phyloP scores from a whole-genome alignment of 768 basidiomycete species.

The Cyclocybe aegerita region DNA sequence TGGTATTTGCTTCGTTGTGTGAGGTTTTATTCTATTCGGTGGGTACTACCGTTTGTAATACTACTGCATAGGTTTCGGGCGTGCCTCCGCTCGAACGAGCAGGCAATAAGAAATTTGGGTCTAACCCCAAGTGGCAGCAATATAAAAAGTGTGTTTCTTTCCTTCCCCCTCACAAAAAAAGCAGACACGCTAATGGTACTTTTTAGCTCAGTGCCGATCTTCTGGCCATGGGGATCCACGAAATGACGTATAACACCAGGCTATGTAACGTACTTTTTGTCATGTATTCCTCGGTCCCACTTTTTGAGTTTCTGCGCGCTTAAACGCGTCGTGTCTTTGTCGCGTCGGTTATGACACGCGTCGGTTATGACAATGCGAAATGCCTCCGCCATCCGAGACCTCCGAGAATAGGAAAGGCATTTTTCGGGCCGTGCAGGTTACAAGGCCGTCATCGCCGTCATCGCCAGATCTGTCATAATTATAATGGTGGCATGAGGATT shows the following conservation, averaged over 20 bases:
- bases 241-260: constrained; percentile 1
- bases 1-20: constrained; percentile 61
- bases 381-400: no score
- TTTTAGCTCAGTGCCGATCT: constrained; percentile 39
- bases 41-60: background rate
- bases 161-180: background rate
- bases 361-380: no score
- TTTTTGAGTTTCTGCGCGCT: no score
- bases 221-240: constrained; percentile 44
- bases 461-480: no score
- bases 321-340: no score
- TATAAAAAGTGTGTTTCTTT: constrained; percentile 50
- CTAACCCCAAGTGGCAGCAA: constrained; percentile 53
- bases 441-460: no score
- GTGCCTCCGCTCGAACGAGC: constrained; percentile 68
- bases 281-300: no score
- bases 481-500: no score
- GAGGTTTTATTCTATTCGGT: constrained; percentile 12
- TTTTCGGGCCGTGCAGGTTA: no score
- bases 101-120: constrained; percentile 54
- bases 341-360: no score
- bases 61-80: constrained; percentile 49
- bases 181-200: background rate
- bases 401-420: no score
- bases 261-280: no score